Conservation (phyloP, 1,284 basidiomycete species). For the Coniferiporia sulphurascens region DNA sequence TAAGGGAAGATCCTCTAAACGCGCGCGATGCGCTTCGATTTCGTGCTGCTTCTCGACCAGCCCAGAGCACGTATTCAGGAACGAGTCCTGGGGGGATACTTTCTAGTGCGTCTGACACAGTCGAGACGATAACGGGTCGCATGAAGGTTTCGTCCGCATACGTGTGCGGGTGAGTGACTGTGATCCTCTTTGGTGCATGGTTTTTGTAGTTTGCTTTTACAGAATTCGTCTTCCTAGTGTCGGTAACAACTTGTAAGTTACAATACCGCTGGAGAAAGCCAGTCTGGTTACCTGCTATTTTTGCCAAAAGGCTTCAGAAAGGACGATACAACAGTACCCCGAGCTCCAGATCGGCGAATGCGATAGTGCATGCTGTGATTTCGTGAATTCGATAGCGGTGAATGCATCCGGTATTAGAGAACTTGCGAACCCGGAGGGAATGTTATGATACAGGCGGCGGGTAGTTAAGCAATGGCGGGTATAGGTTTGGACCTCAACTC, state of each 20-base stretch:
- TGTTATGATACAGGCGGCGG: too few relatives aligned
- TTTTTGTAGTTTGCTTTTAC: neutral
- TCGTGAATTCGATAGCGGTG: too few relatives aligned
- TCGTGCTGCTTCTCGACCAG: slow-evolving; percentile 8
- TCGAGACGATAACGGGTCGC: slow-evolving; percentile 1
- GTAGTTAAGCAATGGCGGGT: too few relatives aligned
- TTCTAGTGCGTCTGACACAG: slow-evolving; percentile 5
- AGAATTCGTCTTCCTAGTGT: neutral
- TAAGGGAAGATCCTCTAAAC: neutral
- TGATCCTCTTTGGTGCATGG: neutral
- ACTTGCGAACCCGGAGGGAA: too few relatives aligned
- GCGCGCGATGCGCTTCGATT: neutral
- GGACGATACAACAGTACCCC: too few relatives aligned
- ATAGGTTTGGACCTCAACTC: too few relatives aligned
- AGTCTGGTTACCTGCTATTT: neutral
- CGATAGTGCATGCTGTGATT: too few relatives aligned
- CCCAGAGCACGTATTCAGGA: slow-evolving; percentile 12
- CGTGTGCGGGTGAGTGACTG: neutral
- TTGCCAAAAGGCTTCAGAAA: neutral
- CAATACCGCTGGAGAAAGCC: neutral
- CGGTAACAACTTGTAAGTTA: neutral
- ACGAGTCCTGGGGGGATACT: neutral
- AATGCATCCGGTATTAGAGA: too few relatives aligned
- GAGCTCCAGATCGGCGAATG: too few relatives aligned
- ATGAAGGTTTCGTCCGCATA: neutral